Percentiles rank a stretch among this genome's conserved stretches.
phyloP scores from a whole-genome alignment of 352 stramenopile species.

The Pythium monospermum region DNA sequence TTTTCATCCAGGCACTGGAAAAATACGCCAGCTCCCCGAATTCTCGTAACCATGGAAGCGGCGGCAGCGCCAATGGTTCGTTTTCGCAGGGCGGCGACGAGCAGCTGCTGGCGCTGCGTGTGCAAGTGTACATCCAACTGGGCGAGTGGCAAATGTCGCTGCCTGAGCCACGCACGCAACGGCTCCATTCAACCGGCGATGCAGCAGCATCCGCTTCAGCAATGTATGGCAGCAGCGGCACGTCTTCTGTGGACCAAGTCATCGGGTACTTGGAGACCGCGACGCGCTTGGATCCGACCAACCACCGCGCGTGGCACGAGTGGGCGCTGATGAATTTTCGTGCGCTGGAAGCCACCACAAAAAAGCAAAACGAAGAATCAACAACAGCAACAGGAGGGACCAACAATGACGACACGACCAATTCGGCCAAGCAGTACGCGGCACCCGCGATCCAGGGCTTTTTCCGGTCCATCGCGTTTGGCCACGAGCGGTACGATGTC shows the following conservation, averaged over 20 bases:
- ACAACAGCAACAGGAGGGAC: no score
- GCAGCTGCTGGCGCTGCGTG: conserved; percentile 67
- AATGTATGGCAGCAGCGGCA: no score
- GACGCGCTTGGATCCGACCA: conserved; percentile 81
- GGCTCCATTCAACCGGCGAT: no score
- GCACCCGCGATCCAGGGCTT: conserved; percentile 96
- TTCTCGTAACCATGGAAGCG: no score
- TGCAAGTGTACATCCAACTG: conserved; percentile 84
- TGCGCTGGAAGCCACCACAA: conserved; percentile 55
- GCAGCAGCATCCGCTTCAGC: no score
- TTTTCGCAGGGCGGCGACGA: conserved; percentile 24
- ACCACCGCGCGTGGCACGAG: conserved; percentile 97
- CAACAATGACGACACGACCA: no score
- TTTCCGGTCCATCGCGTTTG: conserved; percentile 96
- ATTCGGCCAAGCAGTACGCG: conserved; percentile 63
- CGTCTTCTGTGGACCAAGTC: conserved; percentile 60
- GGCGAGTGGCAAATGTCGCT: conserved; percentile 83
- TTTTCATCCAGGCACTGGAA: conserved; percentile 83
- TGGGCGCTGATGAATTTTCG: conserved; percentile 99
- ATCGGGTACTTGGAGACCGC: conserved; percentile 77
- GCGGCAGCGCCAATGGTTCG: conserved; percentile 48
- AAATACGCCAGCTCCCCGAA: no score
- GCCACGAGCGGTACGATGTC: conserved; percentile 90
- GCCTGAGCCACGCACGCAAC: conserved; percentile 66
- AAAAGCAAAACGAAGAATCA: conserved; percentile 46